These are phyloP conservation scores for Paraphoma sp. DNA, from an alignment of 2,329 filamentous ascomycete species.

Conservation along the genomic window DNA sequence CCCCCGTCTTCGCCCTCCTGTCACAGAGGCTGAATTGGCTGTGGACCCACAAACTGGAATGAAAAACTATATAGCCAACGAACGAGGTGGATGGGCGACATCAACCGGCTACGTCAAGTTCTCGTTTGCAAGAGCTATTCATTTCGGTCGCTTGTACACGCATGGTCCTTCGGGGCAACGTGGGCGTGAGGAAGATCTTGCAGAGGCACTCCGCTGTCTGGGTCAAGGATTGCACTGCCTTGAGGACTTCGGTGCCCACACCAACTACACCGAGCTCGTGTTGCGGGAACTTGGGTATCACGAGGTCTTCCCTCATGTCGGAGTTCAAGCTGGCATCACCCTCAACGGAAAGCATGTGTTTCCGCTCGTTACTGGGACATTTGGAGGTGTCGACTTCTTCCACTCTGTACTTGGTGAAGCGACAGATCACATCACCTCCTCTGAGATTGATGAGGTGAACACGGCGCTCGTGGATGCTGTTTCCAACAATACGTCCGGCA, in stretches of 20 bases:
- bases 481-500: constrained; percentile 28
- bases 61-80: constrained; percentile 99
- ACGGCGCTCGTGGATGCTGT: constrained; percentile 51
- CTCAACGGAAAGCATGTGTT: constrained; percentile 57
- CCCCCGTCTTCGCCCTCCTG: constrained; percentile 78
- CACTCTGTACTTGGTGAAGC: constrained; percentile 59
- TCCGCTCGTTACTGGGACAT: constrained; percentile 62
- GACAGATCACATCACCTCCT: constrained; percentile 57
- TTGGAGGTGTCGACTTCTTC: constrained; percentile 60
- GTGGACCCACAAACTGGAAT: constrained; percentile 65
- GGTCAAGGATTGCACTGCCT: constrained; percentile 61
- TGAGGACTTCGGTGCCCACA: constrained; percentile 63
- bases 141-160: constrained; percentile 57
- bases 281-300: constrained; percentile 59
- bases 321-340: constrained; percentile 53
- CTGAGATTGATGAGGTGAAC: constrained; percentile 56
- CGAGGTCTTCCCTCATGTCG: constrained; percentile 61
- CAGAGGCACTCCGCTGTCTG: constrained; percentile 58
- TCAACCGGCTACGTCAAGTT: constrained; percentile 78
- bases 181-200: constrained; percentile 53
- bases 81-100: constrained; percentile 85
- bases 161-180: constrained; percentile 50
- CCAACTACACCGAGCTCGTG: constrained; percentile 62
- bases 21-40: constrained; percentile 58
- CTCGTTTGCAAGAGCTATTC: constrained; percentile 56